phyloP scores from a whole-genome alignment of 176 grass and related monocot species.

The Carex scoparia region DNA sequence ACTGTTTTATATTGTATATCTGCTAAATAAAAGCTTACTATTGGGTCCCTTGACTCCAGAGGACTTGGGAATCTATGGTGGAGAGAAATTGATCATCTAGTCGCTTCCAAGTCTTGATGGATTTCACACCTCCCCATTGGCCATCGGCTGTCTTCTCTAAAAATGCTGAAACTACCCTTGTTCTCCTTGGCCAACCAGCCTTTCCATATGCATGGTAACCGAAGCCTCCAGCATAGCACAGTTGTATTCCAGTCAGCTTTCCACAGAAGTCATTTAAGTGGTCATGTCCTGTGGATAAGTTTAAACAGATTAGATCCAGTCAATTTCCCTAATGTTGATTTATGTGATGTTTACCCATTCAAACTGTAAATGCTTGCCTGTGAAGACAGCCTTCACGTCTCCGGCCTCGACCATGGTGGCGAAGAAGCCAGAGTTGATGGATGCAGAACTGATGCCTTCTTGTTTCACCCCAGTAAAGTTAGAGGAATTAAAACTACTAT shows the following conservation, averaged over 20 bases:
- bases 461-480: slow-evolving; percentile 82
- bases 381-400: slow-evolving; percentile 78
- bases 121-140: slow-evolving; percentile 75
- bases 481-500: slow-evolving; percentile 47
- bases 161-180: slow-evolving; percentile 74
- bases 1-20: slow-evolving; percentile 3
- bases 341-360: neutral
- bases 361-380: slow-evolving; percentile 18
- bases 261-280: slow-evolving; percentile 89
- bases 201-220: slow-evolving; percentile 96
- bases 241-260: slow-evolving; percentile 58
- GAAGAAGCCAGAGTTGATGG: slow-evolving; percentile 93
- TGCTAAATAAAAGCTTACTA: slow-evolving; percentile 41
- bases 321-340: neutral
- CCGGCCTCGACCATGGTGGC: slow-evolving; percentile 74
- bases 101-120: slow-evolving; percentile 96
- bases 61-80: slow-evolving; percentile 71
- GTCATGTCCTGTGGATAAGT: slow-evolving; percentile 51
- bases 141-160: slow-evolving; percentile 57
- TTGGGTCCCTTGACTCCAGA: slow-evolving; percentile 67
- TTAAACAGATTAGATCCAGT: neutral
- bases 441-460: slow-evolving; percentile 75
- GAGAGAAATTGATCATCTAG: slow-evolving; percentile 74
- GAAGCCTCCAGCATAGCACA: slow-evolving; percentile 94
- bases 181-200: slow-evolving; percentile 87